phyloP scores from a whole-genome alignment of 208 protist genomes.

The Wallacemonas rigidus region DNA sequence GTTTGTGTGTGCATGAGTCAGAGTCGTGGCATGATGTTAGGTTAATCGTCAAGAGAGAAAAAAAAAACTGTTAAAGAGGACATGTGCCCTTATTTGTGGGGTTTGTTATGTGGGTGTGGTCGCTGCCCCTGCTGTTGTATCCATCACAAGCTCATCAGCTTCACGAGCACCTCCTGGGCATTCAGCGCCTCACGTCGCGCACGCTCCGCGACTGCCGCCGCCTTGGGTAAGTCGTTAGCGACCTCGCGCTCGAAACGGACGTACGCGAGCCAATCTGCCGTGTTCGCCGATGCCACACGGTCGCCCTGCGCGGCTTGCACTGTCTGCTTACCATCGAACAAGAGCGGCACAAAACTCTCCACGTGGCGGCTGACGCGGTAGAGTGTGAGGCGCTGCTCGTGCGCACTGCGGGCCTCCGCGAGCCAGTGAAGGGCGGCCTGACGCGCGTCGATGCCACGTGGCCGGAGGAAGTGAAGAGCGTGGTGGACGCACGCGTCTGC shows the following conservation, averaged over 20 bases:
- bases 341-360: conserved; percentile 45
- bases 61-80: not conserved
- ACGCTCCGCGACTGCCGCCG: conserved; percentile 53
- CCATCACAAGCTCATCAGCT: conserved; percentile 33
- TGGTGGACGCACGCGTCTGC: conserved; percentile 19
- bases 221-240: conserved; percentile 58
- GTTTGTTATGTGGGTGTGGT: not conserved
- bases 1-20: not conserved
- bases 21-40: not conserved
- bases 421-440: conserved; percentile 19
- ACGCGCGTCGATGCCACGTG: not conserved
- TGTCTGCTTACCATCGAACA: conserved; percentile 33
- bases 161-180: conserved; percentile 64
- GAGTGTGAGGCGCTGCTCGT: conserved; percentile 59
- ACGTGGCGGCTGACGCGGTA: conserved; percentile 51
- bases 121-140: not conserved
- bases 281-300: conserved; percentile 27
- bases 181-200: conserved; percentile 50
- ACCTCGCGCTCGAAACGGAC: conserved; percentile 72
- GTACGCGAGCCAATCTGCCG: conserved; percentile 65
- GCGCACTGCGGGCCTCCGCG: conserved; percentile 49
- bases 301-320: conserved; percentile 4
- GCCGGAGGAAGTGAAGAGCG: not conserved
- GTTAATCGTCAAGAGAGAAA: conserved; percentile 17
- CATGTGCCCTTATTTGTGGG: not conserved